Evolutionary conservation across 371 early-diverging fungal species (phyloP), one percentile per base, ranked within the genome.

Genomic region (Nematocida parisii): DNA sequence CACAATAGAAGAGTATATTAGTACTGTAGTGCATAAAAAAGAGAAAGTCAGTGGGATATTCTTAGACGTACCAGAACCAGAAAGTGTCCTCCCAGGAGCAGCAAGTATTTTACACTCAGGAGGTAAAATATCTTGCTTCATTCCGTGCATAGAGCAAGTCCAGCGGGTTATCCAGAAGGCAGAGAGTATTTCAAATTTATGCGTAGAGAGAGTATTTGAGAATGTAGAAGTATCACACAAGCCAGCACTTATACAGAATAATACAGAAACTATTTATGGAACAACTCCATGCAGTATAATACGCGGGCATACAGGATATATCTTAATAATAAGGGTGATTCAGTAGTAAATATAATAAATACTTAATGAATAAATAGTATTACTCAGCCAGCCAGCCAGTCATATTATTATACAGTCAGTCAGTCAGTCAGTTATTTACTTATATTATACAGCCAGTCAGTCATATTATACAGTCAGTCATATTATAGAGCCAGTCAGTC

Each of bases 71-170:
- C 74, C 82, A 27, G 71, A 66, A 20, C 84, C 84, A 40, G 68
- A 70, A 7, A 56, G 44, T 9, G 67, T 66, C 4, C 45, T 81
- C n/a, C 5, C 22, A 5, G 18, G 7, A 20, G 42, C 52, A 22
- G 44, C 18, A n/a, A 18, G 40, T 24, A 33, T 46, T 24, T 20
- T 84, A 6, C n/a, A 46, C 7, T 6, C 62, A 40, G n/a, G 15
- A 22, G 82, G 84, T 6, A 52, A 46, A 42, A 33, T 84, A 27
- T 42, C 22, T n/a, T 54, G 62, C 5, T 84, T 84, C 71, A 56
- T 84, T 7, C 84, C 84, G 44, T 73, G 74, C 67, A 70, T 81
- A 54, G 75, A 84, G 46, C 84, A 84, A 60, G 72, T 81, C 5
- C 68, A 70, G 45, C 45, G 72, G 50, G 61, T 71, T 9, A 5